Base-by-base conservation (phyloP, 306 rosid genomes). In the Pterocarpus macrocarpus region DNA sequence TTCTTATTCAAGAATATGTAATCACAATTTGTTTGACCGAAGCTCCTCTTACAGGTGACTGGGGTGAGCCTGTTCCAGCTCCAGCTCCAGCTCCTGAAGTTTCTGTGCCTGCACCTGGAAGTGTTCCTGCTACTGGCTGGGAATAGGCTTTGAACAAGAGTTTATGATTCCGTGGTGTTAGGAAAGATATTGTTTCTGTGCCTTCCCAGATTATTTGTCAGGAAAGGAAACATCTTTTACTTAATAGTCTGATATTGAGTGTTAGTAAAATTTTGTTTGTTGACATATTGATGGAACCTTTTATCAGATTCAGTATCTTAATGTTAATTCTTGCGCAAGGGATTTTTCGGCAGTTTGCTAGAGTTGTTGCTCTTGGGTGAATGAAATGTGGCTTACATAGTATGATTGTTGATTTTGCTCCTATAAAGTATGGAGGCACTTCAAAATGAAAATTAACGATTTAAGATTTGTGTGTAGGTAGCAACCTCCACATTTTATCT, bases 111-210 rank as follows among this genome's bases (percentile, higher is more conserved):
- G 77, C 62, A 36, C 6, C 44, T 1, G 68, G 53, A 59, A 39
- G 22, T 9, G 5, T 64, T 39, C 5, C 73, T 59, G 57, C 87
- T 8, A 49, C 78, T 10, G 81, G 87, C 78, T 84, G 87, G 87
- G 87, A 84, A 0, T 59, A 64, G 71, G 71, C 11, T 63, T 35
- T 56, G 57, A 30, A 32, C 68, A 53, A 43, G 71, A 56, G 72
- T 47, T 73, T 58, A 59, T 79, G 30, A 49, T 80, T 5, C 10
- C 64, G 36, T 34, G 41, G 38, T 69, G 15, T 22, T 22, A 22
- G 28, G 28, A 22, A 22, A 22, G 28, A 22, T 22, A 22, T 22
- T 22, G 28, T 22, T 22, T 22, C 28, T 22, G 28, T 22, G 28
- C 34, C 52, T 47, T 70, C 34, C 9, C 11, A 43, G 62, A 79